A percentile compares a stretch with the other conserved stretches of the same genome.
These are phyloP conservation scores for Xylaria sp. DNA, from an alignment of 2,329 filamentous ascomycete genomes.

Conservation along the genomic window DNA sequence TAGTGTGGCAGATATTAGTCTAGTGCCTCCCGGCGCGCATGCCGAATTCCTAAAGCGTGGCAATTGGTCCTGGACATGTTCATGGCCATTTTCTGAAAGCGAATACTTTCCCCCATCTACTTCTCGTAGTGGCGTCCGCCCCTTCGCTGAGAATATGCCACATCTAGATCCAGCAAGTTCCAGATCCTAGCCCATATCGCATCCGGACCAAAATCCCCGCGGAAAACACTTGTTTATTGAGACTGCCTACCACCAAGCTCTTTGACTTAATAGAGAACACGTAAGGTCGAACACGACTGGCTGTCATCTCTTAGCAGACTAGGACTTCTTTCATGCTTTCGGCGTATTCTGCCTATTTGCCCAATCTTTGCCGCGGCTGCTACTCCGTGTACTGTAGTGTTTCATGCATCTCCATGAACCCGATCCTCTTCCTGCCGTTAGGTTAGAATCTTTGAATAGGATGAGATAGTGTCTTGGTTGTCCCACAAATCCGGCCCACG, in stretches of 20 bases:
- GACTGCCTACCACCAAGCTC: not conserved
- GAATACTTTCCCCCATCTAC: not conserved
- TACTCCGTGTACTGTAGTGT: not conserved
- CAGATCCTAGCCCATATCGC: constrained; percentile 14
- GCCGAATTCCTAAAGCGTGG: not conserved
- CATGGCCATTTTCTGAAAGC: not conserved
- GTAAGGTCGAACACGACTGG: not conserved
- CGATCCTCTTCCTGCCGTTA: not conserved
- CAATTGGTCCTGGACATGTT: not conserved
- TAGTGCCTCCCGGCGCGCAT: not conserved
- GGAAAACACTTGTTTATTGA: not conserved
- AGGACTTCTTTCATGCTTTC: not conserved
- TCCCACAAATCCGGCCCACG: not conserved
- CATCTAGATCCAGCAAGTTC: constrained; percentile 5
- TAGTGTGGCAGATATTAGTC: not conserved
- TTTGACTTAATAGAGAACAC: not conserved
- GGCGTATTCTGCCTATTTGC: not conserved
- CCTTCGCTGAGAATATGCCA: not conserved
- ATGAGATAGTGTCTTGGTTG: not conserved
- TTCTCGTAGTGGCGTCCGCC: not conserved
- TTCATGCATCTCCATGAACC: not conserved
- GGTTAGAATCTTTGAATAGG: not conserved
- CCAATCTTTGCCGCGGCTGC: too few species aligned
- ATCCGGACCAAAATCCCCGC: constrained; percentile 19
- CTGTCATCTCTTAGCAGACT: not conserved